Conservation (phyloP, 2,329 filamentous ascomycete genomes). For the Zasmidium citrigriseum region DNA sequence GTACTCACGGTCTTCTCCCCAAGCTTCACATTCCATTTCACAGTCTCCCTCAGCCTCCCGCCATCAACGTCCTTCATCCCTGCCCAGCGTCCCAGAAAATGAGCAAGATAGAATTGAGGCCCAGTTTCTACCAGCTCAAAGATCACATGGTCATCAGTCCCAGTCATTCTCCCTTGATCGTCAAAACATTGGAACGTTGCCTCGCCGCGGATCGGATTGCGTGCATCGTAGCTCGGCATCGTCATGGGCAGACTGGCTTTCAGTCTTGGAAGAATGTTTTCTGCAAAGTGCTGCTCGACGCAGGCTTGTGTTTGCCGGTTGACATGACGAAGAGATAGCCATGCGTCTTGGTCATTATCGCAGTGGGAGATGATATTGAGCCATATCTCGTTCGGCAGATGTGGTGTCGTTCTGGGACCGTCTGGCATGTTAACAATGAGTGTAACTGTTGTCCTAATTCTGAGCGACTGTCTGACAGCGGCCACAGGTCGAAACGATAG, state of each 20-base stretch:
- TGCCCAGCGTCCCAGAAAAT: conserved; percentile 12
- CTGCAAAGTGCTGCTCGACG: conserved; percentile 19
- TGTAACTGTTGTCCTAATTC: neutral
- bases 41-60: neutral
- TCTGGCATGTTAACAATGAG: neutral
- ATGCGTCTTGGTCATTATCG: conserved; percentile 1
- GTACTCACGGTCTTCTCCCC: neutral
- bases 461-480: too few species aligned
- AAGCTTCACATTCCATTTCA: conserved; percentile 1
- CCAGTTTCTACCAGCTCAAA: conserved; percentile 5
- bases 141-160: neutral
- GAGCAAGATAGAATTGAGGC: conserved; percentile 1
- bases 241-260: conserved; percentile 14
- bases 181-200: conserved; percentile 8
- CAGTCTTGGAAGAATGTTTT: conserved; percentile 5
- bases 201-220: conserved; percentile 12
- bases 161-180: neutral
- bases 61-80: conserved; percentile 4
- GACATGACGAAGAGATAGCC: conserved; percentile 8
- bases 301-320: conserved; percentile 13
- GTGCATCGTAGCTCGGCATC: conserved; percentile 17
- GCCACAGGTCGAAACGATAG: too few species aligned
- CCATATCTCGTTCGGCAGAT: conserved; percentile 17
- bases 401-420: neutral
- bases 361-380: conserved; percentile 6